phyloP scores from a whole-genome alignment of 2,329 filamentous ascomycete genomes.

The Ascochyta koolunga region DNA sequence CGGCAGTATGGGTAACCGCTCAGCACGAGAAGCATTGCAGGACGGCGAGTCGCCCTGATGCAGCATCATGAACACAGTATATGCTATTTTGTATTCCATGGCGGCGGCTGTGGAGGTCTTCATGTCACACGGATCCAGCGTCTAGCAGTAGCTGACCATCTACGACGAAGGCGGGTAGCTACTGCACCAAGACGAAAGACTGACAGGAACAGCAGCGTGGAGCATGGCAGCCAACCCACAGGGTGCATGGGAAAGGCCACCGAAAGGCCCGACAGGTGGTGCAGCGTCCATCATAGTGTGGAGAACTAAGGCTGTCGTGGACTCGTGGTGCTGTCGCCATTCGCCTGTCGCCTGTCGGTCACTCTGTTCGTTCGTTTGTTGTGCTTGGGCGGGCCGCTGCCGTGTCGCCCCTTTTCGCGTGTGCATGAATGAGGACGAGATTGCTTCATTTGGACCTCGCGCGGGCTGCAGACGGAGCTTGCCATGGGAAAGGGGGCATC shows the following conservation, averaged over 20 bases:
- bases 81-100: slow-evolving; percentile 3
- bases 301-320: slow-evolving; percentile 32
- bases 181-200: slow-evolving; percentile 1
- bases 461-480: slow-evolving; percentile 10
- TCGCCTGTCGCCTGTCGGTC: slow-evolving; percentile 15
- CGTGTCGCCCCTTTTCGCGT: slow-evolving; percentile 21
- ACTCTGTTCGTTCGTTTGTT: slow-evolving; percentile 17
- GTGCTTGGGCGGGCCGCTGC: slow-evolving; percentile 26
- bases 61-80: slow-evolving; percentile 11
- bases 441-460: slow-evolving; percentile 16
- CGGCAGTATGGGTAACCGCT: background rate
- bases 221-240: slow-evolving; percentile 1
- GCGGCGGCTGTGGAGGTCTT: slow-evolving; percentile 13
- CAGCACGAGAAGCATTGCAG: slow-evolving; percentile 1
- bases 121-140: slow-evolving; percentile 3
- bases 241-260: slow-evolving; percentile 28
- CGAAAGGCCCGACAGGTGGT: slow-evolving; percentile 17
- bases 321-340: background rate
- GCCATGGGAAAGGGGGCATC: slow-evolving; percentile 8
- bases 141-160: background rate
- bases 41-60: slow-evolving; percentile 10
- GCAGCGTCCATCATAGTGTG: slow-evolving; percentile 40
- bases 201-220: background rate
- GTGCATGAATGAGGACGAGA: slow-evolving; percentile 26
- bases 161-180: slow-evolving; percentile 3